phyloP scores from a whole-genome alignment of 164 flowering plant genomes.

The Warburgia ugandensis region DNA sequence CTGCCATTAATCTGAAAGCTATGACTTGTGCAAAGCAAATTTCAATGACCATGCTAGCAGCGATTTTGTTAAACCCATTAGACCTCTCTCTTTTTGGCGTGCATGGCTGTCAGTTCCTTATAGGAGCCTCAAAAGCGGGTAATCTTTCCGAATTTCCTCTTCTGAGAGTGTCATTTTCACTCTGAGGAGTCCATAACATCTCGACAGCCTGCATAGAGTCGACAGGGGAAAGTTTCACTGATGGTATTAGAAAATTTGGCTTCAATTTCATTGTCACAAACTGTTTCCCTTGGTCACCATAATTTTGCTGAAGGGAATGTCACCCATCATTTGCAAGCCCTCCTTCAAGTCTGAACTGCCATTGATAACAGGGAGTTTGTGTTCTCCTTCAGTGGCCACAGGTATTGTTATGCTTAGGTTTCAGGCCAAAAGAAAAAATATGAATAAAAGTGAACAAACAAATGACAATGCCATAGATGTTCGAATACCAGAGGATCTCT shows the following conservation, averaged over 20 bases:
- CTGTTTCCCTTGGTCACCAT: slow-evolving; percentile 34
- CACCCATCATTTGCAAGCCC: slow-evolving; percentile 80
- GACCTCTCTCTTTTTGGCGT: no score
- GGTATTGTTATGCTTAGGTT: slow-evolving; percentile 64
- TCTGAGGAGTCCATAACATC: slow-evolving; percentile 96
- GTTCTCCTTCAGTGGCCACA: slow-evolving; percentile 86
- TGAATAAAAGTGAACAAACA: no score
- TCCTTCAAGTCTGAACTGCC: slow-evolving; percentile 72
- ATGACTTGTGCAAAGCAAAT: no score
- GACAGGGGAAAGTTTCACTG: not conserved
- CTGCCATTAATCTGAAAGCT: no score
- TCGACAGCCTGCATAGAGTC: slow-evolving; percentile 66
- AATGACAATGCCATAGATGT: no score
- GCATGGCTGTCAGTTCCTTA: no score
- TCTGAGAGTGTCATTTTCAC: slow-evolving; percentile 78
- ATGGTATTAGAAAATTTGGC: not conserved
- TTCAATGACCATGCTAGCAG: no score
- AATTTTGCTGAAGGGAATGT: slow-evolving; percentile 65
- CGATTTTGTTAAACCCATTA: no score
- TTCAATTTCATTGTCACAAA: not conserved
- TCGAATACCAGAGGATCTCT: no score
- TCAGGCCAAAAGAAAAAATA: not conserved
- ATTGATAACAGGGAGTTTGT: slow-evolving; percentile 68
- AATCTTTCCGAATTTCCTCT: slow-evolving; percentile 80
- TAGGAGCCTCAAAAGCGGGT: slow-evolving; percentile 84